These are phyloP conservation scores for Penicillium palitans DNA, from an alignment of 2,329 filamentous ascomycete species.

Conservation along the genomic window DNA sequence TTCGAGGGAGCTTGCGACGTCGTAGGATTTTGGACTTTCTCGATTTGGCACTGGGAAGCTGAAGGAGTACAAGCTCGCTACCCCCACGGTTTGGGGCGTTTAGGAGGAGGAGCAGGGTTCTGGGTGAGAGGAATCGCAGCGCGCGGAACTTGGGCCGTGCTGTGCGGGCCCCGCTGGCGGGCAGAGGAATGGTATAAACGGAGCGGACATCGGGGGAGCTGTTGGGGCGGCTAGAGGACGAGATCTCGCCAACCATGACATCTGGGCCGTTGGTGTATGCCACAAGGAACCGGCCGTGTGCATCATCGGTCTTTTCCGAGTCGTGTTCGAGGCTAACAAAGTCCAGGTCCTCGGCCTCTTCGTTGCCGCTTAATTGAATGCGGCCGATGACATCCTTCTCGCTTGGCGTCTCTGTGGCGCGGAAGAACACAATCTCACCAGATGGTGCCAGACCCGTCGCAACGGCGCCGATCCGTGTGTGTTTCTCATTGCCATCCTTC, in stretches of 20 bases:
- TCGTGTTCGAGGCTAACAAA: conserved; percentile 36
- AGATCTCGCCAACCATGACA: conserved; percentile 66
- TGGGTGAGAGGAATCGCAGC: conserved; percentile 57
- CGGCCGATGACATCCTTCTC: conserved; percentile 55
- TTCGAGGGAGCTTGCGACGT: conserved; percentile 62
- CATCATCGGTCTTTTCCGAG: conserved; percentile 14
- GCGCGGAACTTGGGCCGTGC: conserved; percentile 55
- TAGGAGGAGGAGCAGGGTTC: conserved; percentile 55
- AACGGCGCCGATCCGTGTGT: conserved; percentile 70
- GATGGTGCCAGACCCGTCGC: conserved; percentile 75
- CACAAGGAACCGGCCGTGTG: conserved; percentile 59
- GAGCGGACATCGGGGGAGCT: conserved; percentile 34
- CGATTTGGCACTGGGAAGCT: conserved; percentile 18
- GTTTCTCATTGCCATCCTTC: conserved; percentile 44
- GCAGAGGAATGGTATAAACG: conserved; percentile 45
- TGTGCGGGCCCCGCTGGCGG: conserved; percentile 33
- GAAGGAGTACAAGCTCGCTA: conserved; percentile 55
- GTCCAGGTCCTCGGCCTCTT: conserved; percentile 54
- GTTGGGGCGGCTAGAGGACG: conserved; percentile 50
- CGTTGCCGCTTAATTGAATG: conserved; percentile 51
- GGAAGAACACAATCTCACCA: conserved; percentile 78
- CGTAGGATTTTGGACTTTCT: conserved; percentile 49
- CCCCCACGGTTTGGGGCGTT: conserved; percentile 58
- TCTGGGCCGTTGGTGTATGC: conserved; percentile 77
- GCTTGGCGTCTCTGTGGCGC: conserved; percentile 59